Evolutionary conservation across 140 eudicot genomes (phyloP), one percentile per base, ranked within the genome.

Genomic region (Anethum foeniculum): DNA sequence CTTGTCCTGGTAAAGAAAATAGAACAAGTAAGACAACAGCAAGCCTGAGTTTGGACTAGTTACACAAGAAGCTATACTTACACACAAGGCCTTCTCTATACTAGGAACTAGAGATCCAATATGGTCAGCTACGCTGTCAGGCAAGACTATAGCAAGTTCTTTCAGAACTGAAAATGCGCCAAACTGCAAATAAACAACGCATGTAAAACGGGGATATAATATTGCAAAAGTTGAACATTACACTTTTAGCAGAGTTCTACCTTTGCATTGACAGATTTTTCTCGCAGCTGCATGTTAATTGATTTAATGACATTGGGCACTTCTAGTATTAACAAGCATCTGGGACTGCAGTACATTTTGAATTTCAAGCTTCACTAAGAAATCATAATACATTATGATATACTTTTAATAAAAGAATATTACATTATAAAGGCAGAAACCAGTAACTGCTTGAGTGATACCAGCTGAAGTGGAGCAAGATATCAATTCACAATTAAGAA

Each of bases 91-190:
- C 87, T 96, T 91, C 85, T 91, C 98, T 82, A 96, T 93, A 85
- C 98, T 98, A 81, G 98, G 91, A 80, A 94, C 87, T 62, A 96
- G 91, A 23, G 94, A 90, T 75, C 97, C 97, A 86, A 96, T 88
- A 86, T 96, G 98, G 52, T 93, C 99, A 52, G 96, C 91, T 82
- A 96, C 90, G 83, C 97, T 89, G 84, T 93, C 96, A 82, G 98
- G 99, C 90, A 96, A 90, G 82, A 96, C 99, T 62, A 90, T 85
- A 69, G 91, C 99, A 71, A 93, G 98, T 84, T 96, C 98, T 87
- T 90, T 96, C 69, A 96, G 85, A 83, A 96, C 98, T 4, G 94
- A 96, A 82, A 96, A 96, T 38, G 98, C 98, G n/a, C 98, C 99
- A 88, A 96, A 93, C 98, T 96, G 89, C 65, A 79, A 48, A 77